phyloP scores from a whole-genome alignment of 768 basidiomycete species.

The Suillus ampliporus region DNA sequence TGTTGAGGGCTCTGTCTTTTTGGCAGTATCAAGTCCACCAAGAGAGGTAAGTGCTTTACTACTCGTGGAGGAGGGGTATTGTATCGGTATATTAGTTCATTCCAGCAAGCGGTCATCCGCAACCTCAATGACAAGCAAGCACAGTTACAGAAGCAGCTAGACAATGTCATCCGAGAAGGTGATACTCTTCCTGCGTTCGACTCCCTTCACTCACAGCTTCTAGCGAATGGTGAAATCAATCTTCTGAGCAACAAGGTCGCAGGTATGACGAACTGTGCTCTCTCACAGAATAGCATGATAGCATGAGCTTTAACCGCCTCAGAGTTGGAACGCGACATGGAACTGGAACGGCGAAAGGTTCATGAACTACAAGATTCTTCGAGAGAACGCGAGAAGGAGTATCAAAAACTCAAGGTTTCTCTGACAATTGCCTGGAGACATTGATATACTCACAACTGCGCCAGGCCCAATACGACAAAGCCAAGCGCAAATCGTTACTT shows the following conservation, averaged over 20 bases:
- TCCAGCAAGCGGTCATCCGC: conserved; percentile 83
- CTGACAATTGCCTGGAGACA: neutral
- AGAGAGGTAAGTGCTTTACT: conserved; percentile 60
- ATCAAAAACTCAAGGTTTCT: conserved; percentile 80
- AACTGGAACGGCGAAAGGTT: conserved; percentile 75
- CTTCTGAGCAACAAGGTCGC: conserved; percentile 71
- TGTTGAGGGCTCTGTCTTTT: conserved; percentile 76
- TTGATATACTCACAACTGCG: conserved; percentile 3
- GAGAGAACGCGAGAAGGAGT: conserved; percentile 83
- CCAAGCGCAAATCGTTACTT: conserved; percentile 81
- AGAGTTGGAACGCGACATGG: conserved; percentile 85
- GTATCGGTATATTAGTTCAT: conserved; percentile 45
- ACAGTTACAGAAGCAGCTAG: conserved; percentile 83
- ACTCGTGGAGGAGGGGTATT: neutral
- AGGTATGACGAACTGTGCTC: conserved; percentile 46
- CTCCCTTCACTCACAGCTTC: neutral
- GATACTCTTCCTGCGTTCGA: conserved; percentile 8
- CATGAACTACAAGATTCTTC: conserved; percentile 76
- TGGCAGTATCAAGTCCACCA: conserved; percentile 93
- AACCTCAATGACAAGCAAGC: conserved; percentile 84
- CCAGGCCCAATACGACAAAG: conserved; percentile 79
- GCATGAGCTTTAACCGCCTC: conserved; percentile 13
- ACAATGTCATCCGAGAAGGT: conserved; percentile 89
- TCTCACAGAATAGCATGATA: conserved; percentile 2
- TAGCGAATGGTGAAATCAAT: conserved; percentile 80